Percentiles rank a stretch among this genome's conserved stretches.
These are phyloP conservation scores for Nakataea oryzae DNA, from an alignment of 2,329 filamentous ascomycete species.

Conservation along the genomic window DNA sequence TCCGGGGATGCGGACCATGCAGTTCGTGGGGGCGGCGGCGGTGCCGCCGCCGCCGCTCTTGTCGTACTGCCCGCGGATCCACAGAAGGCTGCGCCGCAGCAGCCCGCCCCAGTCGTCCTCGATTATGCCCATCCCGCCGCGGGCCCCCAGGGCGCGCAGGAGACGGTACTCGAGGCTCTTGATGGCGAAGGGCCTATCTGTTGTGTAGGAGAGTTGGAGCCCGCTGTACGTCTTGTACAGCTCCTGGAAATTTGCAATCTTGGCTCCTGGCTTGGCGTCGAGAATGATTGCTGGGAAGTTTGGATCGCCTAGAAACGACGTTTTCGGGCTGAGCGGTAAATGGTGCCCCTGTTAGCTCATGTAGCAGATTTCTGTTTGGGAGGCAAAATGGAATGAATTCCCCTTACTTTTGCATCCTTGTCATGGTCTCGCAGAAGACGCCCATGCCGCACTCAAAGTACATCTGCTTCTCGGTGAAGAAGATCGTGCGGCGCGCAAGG, in stretches of 20 bases:
- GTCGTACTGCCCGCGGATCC: conserved; percentile 12
- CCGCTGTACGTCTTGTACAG: conserved; percentile 19
- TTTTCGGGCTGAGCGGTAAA: conserved; percentile 1
- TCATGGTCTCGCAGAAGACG: conserved; percentile 22
- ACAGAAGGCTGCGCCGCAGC: conserved; percentile 16
- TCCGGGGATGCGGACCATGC: not conserved
- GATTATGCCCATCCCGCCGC: conserved; percentile 20
- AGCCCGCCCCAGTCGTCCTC: conserved; percentile 9
- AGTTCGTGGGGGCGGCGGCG: no score
- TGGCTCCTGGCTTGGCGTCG: conserved; percentile 6
- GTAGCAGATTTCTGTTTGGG: no score
- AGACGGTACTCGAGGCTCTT: conserved; percentile 18
- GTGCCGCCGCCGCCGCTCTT: no score
- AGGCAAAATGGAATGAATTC: no score
- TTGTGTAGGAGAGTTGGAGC: conserved; percentile 9
- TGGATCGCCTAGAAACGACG: conserved; percentile 15
- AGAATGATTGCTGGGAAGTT: conserved; percentile 13
- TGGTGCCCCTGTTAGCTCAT: not conserved
- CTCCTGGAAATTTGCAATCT: conserved; percentile 11
- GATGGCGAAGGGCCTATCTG: conserved; percentile 19
- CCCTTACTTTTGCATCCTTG: conserved; percentile 20
- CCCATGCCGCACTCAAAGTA: conserved; percentile 27
- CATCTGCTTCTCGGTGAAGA: conserved; percentile 22
- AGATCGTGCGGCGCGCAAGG: conserved; percentile 23
- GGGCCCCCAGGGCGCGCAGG: conserved; percentile 9